These are phyloP conservation scores for Reticulascus tulasneorum DNA, from an alignment of 2,329 filamentous ascomycete species.

Conservation along the genomic window DNA sequence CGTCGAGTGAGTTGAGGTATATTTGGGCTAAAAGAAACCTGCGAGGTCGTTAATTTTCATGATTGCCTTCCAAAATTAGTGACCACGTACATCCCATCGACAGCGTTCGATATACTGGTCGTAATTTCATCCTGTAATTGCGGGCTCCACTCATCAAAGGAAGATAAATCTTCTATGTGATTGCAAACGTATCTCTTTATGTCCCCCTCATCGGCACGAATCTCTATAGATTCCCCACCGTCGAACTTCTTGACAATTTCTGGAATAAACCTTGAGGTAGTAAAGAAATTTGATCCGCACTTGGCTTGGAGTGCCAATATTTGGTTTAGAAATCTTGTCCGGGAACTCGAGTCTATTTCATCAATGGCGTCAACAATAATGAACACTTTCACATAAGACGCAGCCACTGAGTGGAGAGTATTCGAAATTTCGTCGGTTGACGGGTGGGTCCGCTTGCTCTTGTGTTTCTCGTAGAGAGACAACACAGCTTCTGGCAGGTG, in stretches of 20 bases:
- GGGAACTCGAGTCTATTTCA: background rate
- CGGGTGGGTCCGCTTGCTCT: fast-evolving
- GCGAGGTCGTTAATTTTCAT: background rate
- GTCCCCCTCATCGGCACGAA: slow-evolving; percentile 12
- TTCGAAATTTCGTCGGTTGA: fast-evolving
- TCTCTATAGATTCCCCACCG: background rate
- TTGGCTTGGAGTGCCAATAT: background rate
- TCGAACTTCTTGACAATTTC: background rate
- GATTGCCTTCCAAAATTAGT: background rate
- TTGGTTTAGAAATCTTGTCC: background rate
- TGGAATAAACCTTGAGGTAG: fast-evolving
- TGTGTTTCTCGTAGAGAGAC: background rate
- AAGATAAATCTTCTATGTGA: background rate
- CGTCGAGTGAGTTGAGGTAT: background rate
- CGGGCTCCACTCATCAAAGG: background rate
- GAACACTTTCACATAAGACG: fast-evolving
- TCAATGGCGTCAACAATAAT: background rate
- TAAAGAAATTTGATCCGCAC: fast-evolving
- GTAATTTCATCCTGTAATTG: slow-evolving; percentile 6
- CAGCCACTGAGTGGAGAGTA: fast-evolving
- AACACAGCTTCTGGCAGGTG: slow-evolving; percentile 17
- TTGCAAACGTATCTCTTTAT: slow-evolving; percentile 6
- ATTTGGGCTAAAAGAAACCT: slow-evolving; percentile 13
- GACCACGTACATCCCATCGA: slow-evolving; percentile 15
- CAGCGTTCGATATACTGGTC: background rate